Evolutionary conservation across 495 filamentous ascomycete genomes (phyloP).

Genomic region (Lasiosphaeria hispida): DNA sequence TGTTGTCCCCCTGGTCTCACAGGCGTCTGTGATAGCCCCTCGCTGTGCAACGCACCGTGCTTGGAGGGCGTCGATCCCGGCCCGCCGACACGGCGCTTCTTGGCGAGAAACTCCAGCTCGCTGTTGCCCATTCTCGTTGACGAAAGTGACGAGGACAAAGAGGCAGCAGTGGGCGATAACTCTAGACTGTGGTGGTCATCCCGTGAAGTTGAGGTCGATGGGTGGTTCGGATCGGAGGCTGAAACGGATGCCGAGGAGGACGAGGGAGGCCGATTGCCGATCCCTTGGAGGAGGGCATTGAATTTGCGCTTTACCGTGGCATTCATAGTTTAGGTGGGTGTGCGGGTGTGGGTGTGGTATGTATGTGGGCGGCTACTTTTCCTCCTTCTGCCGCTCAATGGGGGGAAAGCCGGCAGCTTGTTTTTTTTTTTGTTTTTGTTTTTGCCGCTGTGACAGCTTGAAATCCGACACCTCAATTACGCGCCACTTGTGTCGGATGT

Average conservation of each 20-base stretch:
- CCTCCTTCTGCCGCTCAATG: too few relatives aligned
- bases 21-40: slow-evolving; percentile 9
- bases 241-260: slow-evolving; percentile 12
- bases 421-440: too few relatives aligned
- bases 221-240: slow-evolving; percentile 21
- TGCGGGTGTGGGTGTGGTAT: not conserved
- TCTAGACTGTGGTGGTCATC: slow-evolving; percentile 6
- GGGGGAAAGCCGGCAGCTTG: too few relatives aligned
- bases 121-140: slow-evolving; percentile 25
- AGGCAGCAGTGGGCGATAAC: slow-evolving; percentile 10
- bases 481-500: too few relatives aligned
- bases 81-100: slow-evolving; percentile 47
- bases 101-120: slow-evolving; percentile 37
- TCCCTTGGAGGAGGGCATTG: slow-evolving; percentile 53
- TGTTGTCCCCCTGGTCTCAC: slow-evolving; percentile 5
- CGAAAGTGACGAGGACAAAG: slow-evolving; percentile 14
- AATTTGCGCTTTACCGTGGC: slow-evolving; percentile 56
- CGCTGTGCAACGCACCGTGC: slow-evolving; percentile 9
- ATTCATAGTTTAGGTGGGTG: slow-evolving; percentile 41
- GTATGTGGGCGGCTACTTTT: not conserved
- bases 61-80: slow-evolving; percentile 24
- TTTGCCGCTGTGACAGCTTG: too few relatives aligned
- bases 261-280: slow-evolving; percentile 38
- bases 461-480: too few relatives aligned
- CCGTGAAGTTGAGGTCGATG: slow-evolving; percentile 7